Percentiles rank a stretch among this genome's conserved stretches.
These are phyloP conservation scores for Hibiscus syriacus DNA, from an alignment of 345 rosid genomes.

Conservation along the genomic window DNA sequence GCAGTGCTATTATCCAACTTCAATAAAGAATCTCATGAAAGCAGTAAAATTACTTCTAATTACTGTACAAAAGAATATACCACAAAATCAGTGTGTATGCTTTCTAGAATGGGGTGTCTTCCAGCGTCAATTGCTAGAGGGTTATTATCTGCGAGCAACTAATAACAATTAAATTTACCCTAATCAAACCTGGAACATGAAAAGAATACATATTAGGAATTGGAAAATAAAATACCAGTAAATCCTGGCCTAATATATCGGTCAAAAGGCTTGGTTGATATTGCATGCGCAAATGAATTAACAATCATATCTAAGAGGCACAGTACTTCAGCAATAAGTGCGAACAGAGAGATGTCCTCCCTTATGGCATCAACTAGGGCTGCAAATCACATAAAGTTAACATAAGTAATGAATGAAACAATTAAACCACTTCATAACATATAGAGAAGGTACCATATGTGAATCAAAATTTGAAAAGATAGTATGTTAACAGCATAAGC, in stretches of 20 bases:
- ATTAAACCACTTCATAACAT: background rate
- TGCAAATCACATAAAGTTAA: slow-evolving; percentile 28
- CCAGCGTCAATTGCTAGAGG: slow-evolving; percentile 95
- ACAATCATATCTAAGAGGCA: slow-evolving; percentile 96
- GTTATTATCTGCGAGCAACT: slow-evolving; percentile 52
- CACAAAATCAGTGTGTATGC: slow-evolving; percentile 75
- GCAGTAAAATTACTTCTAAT: background rate
- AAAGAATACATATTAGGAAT: background rate
- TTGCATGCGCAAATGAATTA: slow-evolving; percentile 83
- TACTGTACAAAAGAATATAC: slow-evolving; percentile 29
- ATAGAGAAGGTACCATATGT: background rate
- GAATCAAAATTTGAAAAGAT: background rate
- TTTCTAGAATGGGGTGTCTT: slow-evolving; percentile 91
- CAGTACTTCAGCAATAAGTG: slow-evolving; percentile 85
- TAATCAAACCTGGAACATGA: background rate
- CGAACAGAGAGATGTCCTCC: slow-evolving; percentile 65
- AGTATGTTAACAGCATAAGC: background rate
- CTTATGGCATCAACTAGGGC: slow-evolving; percentile 75
- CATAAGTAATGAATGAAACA: slow-evolving; percentile 7
- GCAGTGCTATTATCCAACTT: background rate
- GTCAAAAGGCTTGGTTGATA: slow-evolving; percentile 84
- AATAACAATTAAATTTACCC: background rate
- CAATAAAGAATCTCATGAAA: background rate
- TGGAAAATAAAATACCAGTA: slow-evolving; percentile 45
- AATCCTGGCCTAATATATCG: slow-evolving; percentile 76